Conservation (phyloP, 805 yeast genomes). For the Dipodascus albidus region DNA sequence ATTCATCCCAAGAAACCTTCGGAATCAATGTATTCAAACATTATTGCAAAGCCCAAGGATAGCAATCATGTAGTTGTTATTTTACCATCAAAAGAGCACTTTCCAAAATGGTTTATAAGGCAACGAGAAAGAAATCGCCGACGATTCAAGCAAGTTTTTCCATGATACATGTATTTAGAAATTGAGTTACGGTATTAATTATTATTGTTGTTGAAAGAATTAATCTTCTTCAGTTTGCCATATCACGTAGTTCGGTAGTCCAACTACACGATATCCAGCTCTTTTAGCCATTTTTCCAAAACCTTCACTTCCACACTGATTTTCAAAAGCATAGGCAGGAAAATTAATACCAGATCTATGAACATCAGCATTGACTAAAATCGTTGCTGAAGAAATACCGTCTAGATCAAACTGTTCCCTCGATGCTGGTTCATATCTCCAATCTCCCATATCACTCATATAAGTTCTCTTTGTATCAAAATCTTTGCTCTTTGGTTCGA, state of each 20-base stretch:
- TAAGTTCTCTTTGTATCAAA: conserved; percentile 87
- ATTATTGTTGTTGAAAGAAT: neutral
- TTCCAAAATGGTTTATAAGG: conserved; percentile 66
- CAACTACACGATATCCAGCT: conserved; percentile 78
- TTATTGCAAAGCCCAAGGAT: neutral
- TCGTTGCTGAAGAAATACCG: conserved; percentile 90
- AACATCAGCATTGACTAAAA: conserved; percentile 81
- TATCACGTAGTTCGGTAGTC: conserved; percentile 77
- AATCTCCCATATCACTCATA: conserved; percentile 67
- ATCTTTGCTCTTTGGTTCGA: conserved; percentile 88
- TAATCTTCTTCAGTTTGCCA: conserved; percentile 53
- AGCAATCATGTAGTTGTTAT: conserved; percentile 25
- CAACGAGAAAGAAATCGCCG: conserved; percentile 35
- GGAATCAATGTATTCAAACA: neutral
- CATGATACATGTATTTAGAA: conserved; percentile 19
- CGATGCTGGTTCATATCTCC: conserved; percentile 30
- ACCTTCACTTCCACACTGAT: conserved; percentile 84
- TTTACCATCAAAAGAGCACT: conserved; percentile 48
- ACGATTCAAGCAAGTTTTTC: neutral
- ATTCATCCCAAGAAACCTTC: neutral
- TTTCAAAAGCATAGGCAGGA: conserved; percentile 86
- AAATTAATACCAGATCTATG: conserved; percentile 93
- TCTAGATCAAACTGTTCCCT: conserved; percentile 66
- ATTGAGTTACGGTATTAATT: conserved; percentile 5
- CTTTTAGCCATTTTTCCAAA: conserved; percentile 66